Evolutionary conservation across 1,284 basidiomycete genomes (phyloP), one percentile per base, ranked within the genome.

Genomic region (Rhizoctonia solani): DNA sequence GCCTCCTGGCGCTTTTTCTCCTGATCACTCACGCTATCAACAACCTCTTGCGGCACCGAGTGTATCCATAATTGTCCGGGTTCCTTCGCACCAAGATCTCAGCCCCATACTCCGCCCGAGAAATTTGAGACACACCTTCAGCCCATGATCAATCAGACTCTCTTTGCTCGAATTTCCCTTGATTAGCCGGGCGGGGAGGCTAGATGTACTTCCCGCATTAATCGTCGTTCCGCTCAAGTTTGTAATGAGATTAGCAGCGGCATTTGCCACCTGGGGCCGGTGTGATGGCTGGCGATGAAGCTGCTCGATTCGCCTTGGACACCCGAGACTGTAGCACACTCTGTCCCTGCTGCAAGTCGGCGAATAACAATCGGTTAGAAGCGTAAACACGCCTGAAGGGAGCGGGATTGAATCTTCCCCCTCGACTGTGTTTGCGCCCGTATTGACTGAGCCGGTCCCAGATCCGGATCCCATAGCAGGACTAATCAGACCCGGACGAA

Each of bases 1-100:
- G 95, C 93, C 77, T 99, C 97, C 76, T 99, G 97, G 1, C 97
- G 86, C 77, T 88, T 96, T 83, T 97, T 95, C 81, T 99, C 97
- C 37, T 81, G 83, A 69, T 98, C 95, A 2, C 90, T 89, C 41
- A 98, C 92, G 73, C 89, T 92, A 73, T 96, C 93, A 46, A 92
- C 88, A 44, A 99, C 88, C 74, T 98, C 96, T 76, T 92, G 87
- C 5, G 96, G 92, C 0, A 99, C 97, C 0, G 94, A 92, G 75
- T 98, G 94, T 59, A 98, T 90, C 97, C 97, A 99, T 2, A 99
- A 80, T n/a, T 91, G 90, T 1, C 94, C 94, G 39, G 92, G 89
- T 79, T 95, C 93, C 85, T 91, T 72, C 59, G 68, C n/a, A n/a
- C n/a, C n/a, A 72, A 32, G 54, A 69, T 23, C n/a, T 46, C 50